Conservation (phyloP, 306 rosid species). For the Prinsepia uniflora region DNA sequence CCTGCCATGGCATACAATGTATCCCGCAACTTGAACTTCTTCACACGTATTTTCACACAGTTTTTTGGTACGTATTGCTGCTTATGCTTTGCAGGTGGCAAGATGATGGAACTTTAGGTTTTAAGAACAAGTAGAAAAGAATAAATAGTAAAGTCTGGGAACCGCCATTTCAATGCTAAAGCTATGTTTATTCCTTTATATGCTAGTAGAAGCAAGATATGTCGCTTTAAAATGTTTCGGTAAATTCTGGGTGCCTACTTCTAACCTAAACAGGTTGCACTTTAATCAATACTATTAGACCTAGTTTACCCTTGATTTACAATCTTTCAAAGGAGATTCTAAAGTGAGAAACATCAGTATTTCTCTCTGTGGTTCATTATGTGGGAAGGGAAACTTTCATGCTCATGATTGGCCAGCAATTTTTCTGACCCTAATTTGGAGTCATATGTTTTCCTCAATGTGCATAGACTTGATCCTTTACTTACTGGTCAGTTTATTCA, state of each 20-base stretch:
- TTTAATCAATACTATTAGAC: too few species aligned
- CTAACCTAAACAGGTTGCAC: too few species aligned
- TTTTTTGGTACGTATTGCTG: slow-evolving; percentile 71
- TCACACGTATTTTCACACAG: slow-evolving; percentile 94
- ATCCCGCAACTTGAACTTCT: slow-evolving; percentile 93
- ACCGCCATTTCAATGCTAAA: background rate
- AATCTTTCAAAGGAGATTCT: too few species aligned
- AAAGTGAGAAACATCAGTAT: background rate
- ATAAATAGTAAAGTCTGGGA: background rate
- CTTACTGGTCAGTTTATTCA: background rate
- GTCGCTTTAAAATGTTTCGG: background rate
- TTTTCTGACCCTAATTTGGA: background rate
- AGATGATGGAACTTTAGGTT: slow-evolving; percentile 1
- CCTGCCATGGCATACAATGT: slow-evolving; percentile 74
- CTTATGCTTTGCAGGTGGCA: slow-evolving; percentile 1
- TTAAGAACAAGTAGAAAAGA: background rate
- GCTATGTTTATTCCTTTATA: background rate
- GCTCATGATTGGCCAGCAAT: background rate
- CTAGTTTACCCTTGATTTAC: too few species aligned
- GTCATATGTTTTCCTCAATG: background rate
- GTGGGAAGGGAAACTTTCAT: background rate
- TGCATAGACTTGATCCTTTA: background rate
- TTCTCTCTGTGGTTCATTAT: background rate
- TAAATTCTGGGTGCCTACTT: too few species aligned
- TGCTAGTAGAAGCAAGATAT: background rate